Conservation (phyloP, 495 filamentous ascomycete genomes). For the Neurospora discreta region DNA sequence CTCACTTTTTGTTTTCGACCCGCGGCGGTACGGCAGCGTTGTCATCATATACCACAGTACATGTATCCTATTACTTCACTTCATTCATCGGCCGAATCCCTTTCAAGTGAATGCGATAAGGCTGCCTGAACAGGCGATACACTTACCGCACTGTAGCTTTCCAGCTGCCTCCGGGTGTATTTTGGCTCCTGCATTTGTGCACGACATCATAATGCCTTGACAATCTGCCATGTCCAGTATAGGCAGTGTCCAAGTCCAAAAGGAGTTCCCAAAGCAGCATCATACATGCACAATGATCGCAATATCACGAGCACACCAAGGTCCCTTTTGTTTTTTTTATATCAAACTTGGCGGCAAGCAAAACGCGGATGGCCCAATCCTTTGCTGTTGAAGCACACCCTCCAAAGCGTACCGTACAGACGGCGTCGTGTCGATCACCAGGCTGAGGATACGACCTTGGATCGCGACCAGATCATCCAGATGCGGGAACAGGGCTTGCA, state of each 20-base stretch:
- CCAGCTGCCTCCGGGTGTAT: background rate
- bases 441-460: background rate
- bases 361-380: background rate
- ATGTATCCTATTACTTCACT: background rate
- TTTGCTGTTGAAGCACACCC: background rate
- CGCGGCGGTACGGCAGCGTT: background rate
- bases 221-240: too few species aligned
- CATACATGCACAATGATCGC: background rate
- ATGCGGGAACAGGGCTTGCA: background rate
- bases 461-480: background rate
- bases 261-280: background rate
- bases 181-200: background rate
- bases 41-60: background rate
- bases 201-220: background rate
- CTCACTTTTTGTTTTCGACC: background rate
- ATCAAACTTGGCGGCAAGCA: background rate
- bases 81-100: background rate
- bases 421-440: background rate
- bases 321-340: background rate
- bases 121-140: background rate
- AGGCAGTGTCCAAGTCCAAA: background rate
- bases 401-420: background rate
- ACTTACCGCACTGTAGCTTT: background rate
- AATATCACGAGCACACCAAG: background rate
- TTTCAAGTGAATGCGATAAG: background rate